Percentiles rank a stretch among this genome's conserved stretches.
Evolutionary conservation across 148 eudicot genomes (phyloP).

Genomic region (Rheum nobile): DNA sequence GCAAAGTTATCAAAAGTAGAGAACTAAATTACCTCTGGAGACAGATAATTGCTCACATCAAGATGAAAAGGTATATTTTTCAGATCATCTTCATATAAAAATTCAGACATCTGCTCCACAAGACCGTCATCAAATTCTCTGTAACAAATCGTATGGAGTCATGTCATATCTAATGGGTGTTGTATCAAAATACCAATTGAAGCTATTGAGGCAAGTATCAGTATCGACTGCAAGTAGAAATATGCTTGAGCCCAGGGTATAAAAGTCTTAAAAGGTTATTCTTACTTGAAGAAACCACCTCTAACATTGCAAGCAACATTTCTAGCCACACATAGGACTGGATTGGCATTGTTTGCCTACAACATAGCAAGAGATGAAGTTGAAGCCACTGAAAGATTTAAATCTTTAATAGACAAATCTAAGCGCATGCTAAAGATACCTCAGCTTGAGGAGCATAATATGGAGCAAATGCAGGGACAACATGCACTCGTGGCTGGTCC

Average conservation of each 20-base stretch:
- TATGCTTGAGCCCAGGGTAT: neutral
- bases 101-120: conserved; percentile 53
- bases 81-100: conserved; percentile 68
- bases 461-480: conserved; percentile 99
- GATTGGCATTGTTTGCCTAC: conserved; percentile 74
- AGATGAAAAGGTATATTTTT: conserved; percentile 63
- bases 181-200: no score
- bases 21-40: conserved; percentile 50
- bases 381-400: neutral
- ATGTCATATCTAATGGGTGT: no score
- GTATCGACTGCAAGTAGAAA: neutral
- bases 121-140: conserved; percentile 95
- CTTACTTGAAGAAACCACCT: conserved; percentile 98
- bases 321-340: conserved; percentile 91
- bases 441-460: conserved; percentile 98
- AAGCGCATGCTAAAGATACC: conserved; percentile 25
- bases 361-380: conserved; percentile 10
- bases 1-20: conserved; percentile 15
- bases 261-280: neutral
- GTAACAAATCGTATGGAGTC: conserved; percentile 18
- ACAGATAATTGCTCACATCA: conserved; percentile 89
- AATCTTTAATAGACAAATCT: neutral
- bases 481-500: conserved; percentile 96
- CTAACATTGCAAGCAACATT: conserved; percentile 98
- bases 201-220: no score